Evolutionary conservation across 2,329 filamentous ascomycete genomes (phyloP).

Genomic region (Fusarium tricinctum): DNA sequence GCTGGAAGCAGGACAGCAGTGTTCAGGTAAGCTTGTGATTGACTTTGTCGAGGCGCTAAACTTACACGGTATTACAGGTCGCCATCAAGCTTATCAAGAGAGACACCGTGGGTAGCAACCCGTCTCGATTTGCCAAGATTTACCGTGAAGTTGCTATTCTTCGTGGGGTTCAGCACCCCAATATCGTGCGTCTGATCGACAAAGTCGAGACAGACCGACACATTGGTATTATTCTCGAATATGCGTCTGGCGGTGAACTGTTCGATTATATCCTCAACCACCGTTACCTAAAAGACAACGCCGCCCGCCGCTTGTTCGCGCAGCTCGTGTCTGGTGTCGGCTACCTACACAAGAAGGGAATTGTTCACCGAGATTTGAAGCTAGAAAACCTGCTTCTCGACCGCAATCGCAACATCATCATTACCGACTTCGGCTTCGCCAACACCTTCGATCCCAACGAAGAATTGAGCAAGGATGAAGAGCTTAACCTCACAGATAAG

Average conservation of each 20-base stretch:
- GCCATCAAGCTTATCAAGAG: constrained; percentile 98
- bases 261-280: constrained; percentile 99
- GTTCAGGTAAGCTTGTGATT: constrained; percentile 71
- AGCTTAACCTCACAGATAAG: constrained; percentile 86
- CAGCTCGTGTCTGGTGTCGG: constrained; percentile 97
- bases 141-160: constrained; percentile 97
- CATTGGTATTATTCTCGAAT: constrained; percentile 98
- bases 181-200: constrained; percentile 96
- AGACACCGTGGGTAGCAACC: constrained; percentile 89
- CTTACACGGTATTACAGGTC: constrained; percentile 68
- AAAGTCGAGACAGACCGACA: constrained; percentile 98
- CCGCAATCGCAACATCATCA: constrained; percentile 98
- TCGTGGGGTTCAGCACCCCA: constrained; percentile 88
- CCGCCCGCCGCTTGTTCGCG: constrained; percentile 90
- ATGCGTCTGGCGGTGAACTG: constrained; percentile 95
- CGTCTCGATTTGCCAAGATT: constrained; percentile 92
- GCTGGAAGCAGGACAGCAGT: constrained; percentile 96
- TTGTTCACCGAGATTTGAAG: constrained; percentile 97
- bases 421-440: constrained; percentile 98
- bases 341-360: constrained; percentile 98
- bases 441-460: constrained; percentile 95
- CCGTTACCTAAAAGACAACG: constrained; percentile 93
- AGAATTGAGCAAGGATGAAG: constrained; percentile 90
- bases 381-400: constrained; percentile 95
- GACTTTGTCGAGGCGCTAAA: background rate